Conservation (phyloP, 1,284 basidiomycete genomes). For the Crocinoboletus sp. region DNA sequence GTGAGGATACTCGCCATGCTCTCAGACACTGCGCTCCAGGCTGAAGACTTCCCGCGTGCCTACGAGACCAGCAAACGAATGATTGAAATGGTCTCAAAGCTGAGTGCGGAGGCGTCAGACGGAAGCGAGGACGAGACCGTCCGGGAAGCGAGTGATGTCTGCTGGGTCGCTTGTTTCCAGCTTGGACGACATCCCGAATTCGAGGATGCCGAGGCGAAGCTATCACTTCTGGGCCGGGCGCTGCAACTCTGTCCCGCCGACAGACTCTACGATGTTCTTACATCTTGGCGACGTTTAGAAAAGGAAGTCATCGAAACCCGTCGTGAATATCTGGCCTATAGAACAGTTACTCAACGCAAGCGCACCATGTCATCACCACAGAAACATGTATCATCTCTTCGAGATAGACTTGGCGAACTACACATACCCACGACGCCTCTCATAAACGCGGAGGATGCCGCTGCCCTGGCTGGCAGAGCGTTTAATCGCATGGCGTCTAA, state of each 20-base stretch:
- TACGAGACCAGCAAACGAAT: conserved; percentile 70
- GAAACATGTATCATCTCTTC: conserved; percentile 45
- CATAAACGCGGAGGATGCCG: conserved; percentile 64
- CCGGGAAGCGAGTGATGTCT: conserved; percentile 69
- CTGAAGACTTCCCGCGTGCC: conserved; percentile 72
- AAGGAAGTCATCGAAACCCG: conserved; percentile 54
- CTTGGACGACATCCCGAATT: conserved; percentile 80
- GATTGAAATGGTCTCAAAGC: conserved; percentile 55
- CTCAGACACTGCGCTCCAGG: conserved; percentile 75
- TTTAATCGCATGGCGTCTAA: conserved; percentile 75
- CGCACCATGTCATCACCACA: conserved; percentile 20
- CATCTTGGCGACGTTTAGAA: conserved; percentile 67
- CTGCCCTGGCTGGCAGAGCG: conserved; percentile 67
- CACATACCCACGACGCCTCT: conserved; percentile 62
- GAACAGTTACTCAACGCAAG: conserved; percentile 21
- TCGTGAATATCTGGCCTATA: conserved; percentile 37
- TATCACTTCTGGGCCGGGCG: conserved; percentile 74
- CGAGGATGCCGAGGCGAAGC: conserved; percentile 59
- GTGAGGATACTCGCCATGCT: conserved; percentile 86
- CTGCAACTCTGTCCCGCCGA: conserved; percentile 86
- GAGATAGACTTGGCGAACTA: conserved; percentile 55
- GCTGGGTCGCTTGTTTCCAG: conserved; percentile 84
- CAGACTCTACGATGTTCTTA: conserved; percentile 67
- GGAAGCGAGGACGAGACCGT: conserved; percentile 43
- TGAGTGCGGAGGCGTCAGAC: conserved; percentile 37